Percentiles rank a stretch among this genome's conserved stretches.
These are phyloP conservation scores for Debaryomyces sp. DNA, from an alignment of 1,139 yeast species.

Conservation along the genomic window DNA sequence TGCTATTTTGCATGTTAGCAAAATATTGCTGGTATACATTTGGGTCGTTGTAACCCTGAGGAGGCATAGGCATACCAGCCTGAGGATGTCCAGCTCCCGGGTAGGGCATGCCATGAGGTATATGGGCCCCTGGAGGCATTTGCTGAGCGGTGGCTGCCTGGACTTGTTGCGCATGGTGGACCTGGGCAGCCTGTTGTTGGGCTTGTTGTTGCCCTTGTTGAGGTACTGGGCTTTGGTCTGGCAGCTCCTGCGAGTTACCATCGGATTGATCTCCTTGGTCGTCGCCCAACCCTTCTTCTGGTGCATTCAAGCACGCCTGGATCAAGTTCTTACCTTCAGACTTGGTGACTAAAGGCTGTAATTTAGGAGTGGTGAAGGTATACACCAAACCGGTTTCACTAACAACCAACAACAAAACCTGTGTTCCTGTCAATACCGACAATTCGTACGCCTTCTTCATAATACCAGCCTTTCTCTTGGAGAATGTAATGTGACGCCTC, in stretches of 20 bases:
- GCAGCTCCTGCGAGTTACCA: conserved; percentile 43
- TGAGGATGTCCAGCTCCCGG: conserved; percentile 43
- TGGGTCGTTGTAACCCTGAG: conserved; percentile 44
- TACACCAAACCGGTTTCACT: conserved; percentile 97
- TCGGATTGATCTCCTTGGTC: conserved; percentile 68
- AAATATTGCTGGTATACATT: conserved; percentile 64
- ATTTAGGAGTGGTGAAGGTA: conserved; percentile 97
- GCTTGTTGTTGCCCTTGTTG: conserved; percentile 34
- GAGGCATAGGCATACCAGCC: conserved; percentile 45
- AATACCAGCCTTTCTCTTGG: conserved; percentile 97
- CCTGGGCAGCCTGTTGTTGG: conserved; percentile 32
- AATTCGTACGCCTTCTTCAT: conserved; percentile 98
- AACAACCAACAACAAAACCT: conserved; percentile 88
- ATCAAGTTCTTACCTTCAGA: conserved; percentile 95
- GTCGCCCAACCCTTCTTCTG: conserved; percentile 67
- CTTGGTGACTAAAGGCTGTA: conserved; percentile 96
- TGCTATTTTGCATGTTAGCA: conserved; percentile 54
- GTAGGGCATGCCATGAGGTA: conserved; percentile 50
- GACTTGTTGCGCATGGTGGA: conserved; percentile 25
- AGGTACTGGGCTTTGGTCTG: conserved; percentile 41
- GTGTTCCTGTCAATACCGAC: conserved; percentile 95
- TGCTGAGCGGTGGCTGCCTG: conserved; percentile 35
- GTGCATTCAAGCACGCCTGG: conserved; percentile 96
- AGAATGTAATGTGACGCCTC: conserved; percentile 95
- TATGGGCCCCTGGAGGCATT: conserved; percentile 51